phyloP scores from a whole-genome alignment of 306 rosid genomes.

The Vicia sativa region DNA sequence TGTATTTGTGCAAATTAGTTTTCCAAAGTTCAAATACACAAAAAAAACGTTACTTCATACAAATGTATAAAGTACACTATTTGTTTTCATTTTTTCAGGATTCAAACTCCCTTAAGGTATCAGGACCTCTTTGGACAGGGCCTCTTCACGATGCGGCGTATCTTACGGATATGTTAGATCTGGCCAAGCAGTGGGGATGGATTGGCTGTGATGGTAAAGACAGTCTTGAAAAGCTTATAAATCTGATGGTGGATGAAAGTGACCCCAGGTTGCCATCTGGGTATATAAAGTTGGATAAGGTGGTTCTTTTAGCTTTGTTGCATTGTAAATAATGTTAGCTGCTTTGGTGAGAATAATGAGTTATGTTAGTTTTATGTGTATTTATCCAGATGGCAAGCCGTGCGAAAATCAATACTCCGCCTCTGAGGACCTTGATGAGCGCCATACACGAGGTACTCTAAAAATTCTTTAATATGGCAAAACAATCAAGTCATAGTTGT shows the following conservation, averaged over 20 bases:
- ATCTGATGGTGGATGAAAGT: constrained; percentile 83
- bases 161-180: constrained; percentile 65
- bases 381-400: constrained; percentile 81
- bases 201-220: constrained; percentile 57
- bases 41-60: constrained; percentile 21
- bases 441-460: constrained; percentile 64
- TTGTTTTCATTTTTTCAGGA: constrained; percentile 49
- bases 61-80: constrained; percentile 22
- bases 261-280: constrained; percentile 85
- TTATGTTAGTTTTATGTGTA: constrained; percentile 6
- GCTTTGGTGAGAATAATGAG: constrained; percentile 10
- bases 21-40: background rate
- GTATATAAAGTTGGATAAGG: constrained; percentile 91
- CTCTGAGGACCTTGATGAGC: constrained; percentile 65
- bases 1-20: background rate
- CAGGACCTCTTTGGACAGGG: constrained; percentile 99
- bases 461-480: background rate
- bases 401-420: constrained; percentile 81
- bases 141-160: constrained; percentile 74
- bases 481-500: constrained; percentile 11
- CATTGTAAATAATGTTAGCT: constrained; percentile 13
- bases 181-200: constrained; percentile 90
- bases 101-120: constrained; percentile 66
- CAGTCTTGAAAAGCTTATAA: constrained; percentile 76
- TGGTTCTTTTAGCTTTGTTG: constrained; percentile 40